phyloP scores from a whole-genome alignment of 2,329 filamentous ascomycete genomes.

The Geosmithia flava region DNA sequence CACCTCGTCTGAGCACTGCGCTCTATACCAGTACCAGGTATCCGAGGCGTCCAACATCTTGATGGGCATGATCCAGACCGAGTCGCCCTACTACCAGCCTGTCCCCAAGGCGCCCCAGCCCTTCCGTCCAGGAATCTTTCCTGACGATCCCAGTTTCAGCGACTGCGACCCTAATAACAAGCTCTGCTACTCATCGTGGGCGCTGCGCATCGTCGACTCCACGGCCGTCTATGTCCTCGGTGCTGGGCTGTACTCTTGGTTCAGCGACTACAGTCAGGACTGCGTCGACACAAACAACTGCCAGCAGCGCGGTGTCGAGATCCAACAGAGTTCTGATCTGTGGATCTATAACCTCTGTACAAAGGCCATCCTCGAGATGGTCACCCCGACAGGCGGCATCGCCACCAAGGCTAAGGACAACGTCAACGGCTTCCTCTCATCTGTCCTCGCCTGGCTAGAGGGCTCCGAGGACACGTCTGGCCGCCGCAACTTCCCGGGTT shows the following conservation, averaged over 20 bases:
- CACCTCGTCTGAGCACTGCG: constrained; percentile 35
- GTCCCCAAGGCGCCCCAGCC: constrained; percentile 2
- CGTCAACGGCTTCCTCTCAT: constrained; percentile 8
- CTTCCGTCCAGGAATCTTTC: constrained; percentile 29
- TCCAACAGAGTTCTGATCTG: constrained; percentile 8
- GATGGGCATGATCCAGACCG: constrained; percentile 29
- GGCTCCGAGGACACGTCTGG: constrained; percentile 6
- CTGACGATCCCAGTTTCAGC: constrained; percentile 1
- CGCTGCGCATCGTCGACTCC: constrained; percentile 35
- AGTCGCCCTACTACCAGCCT: constrained; percentile 29
- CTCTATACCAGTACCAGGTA: constrained; percentile 41
- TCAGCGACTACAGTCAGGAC: constrained; percentile 28
- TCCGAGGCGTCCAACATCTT: constrained; percentile 29
- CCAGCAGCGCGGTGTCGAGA: constrained; percentile 8
- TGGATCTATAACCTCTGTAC: constrained; percentile 12
- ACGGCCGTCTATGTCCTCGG: constrained; percentile 35
- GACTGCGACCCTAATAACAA: constrained; percentile 2
- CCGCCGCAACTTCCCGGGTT: constrained; percentile 5
- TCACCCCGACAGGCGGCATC: constrained; percentile 4
- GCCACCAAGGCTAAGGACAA: constrained; percentile 5
- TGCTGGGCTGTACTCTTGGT: constrained; percentile 46
- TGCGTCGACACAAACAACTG: constrained; percentile 12
- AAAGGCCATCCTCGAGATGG: constrained; percentile 7
- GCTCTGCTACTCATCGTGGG: constrained; percentile 29
- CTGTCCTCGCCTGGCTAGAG: constrained; percentile 7